A percentile compares a stretch with the other conserved stretches of the same genome.
These are phyloP conservation scores for Elaeis oleifera DNA, from an alignment of 202 grass and related monocot genomes.

Conservation along the genomic window DNA sequence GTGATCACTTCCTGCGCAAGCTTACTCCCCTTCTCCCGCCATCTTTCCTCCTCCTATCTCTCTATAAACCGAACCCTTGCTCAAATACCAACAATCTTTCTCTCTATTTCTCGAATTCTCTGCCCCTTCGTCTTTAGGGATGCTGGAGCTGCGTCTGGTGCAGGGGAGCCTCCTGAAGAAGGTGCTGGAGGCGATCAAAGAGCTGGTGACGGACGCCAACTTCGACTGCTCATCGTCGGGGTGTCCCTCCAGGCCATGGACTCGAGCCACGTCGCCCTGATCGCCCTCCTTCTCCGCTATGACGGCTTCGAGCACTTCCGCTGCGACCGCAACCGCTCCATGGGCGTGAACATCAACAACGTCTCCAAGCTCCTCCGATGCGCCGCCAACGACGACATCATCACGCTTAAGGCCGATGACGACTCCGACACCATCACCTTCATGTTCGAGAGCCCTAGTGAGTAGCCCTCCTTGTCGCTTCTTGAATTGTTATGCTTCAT, in stretches of 20 bases:
- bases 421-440: conserved; percentile 19
- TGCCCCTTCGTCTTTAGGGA: not conserved
- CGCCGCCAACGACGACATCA: conserved; percentile 24
- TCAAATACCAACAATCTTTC: too few relatives aligned
- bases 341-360: conserved; percentile 26
- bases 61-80: too few relatives aligned
- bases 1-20: too few relatives aligned
- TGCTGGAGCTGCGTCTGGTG: conserved; percentile 24
- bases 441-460: conserved; percentile 30
- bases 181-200: conserved; percentile 24
- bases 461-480: not conserved
- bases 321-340: conserved; percentile 26
- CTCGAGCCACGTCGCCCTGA: conserved; percentile 26
- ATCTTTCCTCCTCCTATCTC: too few relatives aligned
- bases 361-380: conserved; percentile 27
- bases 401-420: conserved; percentile 23
- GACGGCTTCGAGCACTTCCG: conserved; percentile 24
- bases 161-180: conserved; percentile 26
- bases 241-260: conserved; percentile 33
- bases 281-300: conserved; percentile 20
- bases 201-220: conserved; percentile 29
- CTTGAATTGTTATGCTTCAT: not conserved
- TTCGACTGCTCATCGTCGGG: conserved; percentile 21
- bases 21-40: too few relatives aligned
- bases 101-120: too few relatives aligned